Base-by-base conservation (phyloP, 225 moss, liverwort and hornwort genomes). In the Pseudoscleropodium purum region DNA sequence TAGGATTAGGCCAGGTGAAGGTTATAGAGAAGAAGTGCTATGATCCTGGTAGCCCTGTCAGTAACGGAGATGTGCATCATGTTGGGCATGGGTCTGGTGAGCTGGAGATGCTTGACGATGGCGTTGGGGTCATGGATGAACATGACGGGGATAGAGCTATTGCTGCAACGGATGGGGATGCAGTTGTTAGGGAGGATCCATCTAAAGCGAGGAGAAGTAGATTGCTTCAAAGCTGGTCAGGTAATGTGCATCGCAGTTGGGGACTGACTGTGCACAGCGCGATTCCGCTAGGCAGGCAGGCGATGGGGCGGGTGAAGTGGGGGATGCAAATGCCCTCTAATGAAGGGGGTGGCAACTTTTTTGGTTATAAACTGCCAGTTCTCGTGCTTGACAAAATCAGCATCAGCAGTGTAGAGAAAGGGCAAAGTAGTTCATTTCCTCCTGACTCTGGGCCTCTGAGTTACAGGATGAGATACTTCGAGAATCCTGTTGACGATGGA, bases 301-400 rank as follows among this genome's bases (percentile, higher is more conserved):
- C 87, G 27, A 87, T 93, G 80, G 94, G 91, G 83, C 92, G 92
- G 52, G 90, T 94, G 63, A 89, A 92, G 63, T 95, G 95, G 95
- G 93, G 94, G 47, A 92, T 94, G 93, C 89, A 88, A 89, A 82
- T 91, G 80, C 92, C 95, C 54, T 89, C 90, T 41, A 87, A 83
- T 33, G 92, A 90, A 79, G 59, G 39, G 68, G 80, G 88, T 62
- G 87, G 92, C 75, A 90, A 87, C 61, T 94, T 94, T 82, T 90
- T 88, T 85, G 90, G 94, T n/a, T 51, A 91, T 41, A 95, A 94
- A 88, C 88, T 95, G 76, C 95, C 95, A 29, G 92, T 94, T 80
- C 95, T 95, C 85, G 94, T 95, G 64, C 90, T 95, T 49, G 94
- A 95, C 85, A 95, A 95, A 73, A 92, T 95, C 75, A 94, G 91